phyloP scores from a whole-genome alignment of 345 rosid species.

The Melaleuca quinquenervia region DNA sequence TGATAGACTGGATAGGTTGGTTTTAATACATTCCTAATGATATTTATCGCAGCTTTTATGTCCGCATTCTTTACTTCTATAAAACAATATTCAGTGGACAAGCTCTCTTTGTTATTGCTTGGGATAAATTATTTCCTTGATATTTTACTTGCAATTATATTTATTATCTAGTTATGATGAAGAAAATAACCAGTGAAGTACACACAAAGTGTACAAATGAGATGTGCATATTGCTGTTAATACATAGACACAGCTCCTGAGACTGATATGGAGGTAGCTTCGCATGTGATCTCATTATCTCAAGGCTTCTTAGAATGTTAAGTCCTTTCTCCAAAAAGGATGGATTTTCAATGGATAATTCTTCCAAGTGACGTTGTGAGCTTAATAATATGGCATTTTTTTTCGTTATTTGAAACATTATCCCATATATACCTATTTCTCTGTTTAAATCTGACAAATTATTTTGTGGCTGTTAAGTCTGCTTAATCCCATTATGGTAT shows the following conservation, averaged over 20 bases:
- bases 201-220: background rate
- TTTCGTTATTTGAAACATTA: background rate
- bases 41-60: background rate
- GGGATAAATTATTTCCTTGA: background rate
- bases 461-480: background rate
- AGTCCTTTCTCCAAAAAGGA: background rate
- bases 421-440: background rate
- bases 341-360: background rate
- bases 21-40: background rate
- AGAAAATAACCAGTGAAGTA: background rate
- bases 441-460: background rate
- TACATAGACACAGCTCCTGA: background rate
- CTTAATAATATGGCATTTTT: background rate
- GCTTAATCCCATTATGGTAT: background rate
- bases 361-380: background rate
- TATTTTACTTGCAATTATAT: background rate
- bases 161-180: background rate
- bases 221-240: background rate
- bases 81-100: background rate
- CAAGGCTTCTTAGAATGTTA: background rate
- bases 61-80: background rate
- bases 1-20: slow-evolving; percentile 78
- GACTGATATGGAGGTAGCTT: background rate
- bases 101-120: background rate
- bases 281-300: background rate